Base-by-base conservation (phyloP, 352 stramenopile genomes). In the Phytophthora meadii region DNA sequence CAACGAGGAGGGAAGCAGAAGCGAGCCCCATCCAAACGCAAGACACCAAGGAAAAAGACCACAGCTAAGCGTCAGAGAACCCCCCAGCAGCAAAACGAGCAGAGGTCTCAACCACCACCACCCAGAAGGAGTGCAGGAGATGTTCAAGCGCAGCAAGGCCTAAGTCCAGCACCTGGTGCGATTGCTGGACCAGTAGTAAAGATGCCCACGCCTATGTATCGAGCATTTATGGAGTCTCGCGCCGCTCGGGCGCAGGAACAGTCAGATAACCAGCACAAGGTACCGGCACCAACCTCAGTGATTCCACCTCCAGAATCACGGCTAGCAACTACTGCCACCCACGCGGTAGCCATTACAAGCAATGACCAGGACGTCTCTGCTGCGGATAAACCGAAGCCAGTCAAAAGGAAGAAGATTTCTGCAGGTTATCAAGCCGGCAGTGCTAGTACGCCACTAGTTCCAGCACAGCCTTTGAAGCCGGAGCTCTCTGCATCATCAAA, bases 191-290 rank as follows among this genome's bases (percentile, higher is more conserved):
- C 24, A 30, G 15, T 25, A 11, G 39, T 11, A 19, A 70, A 61
- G 41, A 9, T 39, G 11, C 49, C 11, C 24, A 59, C 62, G 12
- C 55, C 59, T 5, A 72, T 68, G 51, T 63, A 68, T 62, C 30
- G 56, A 45, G 48, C 50, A 10, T 64, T 70, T 28, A 61, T 64
- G 59, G 46, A 72, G 40, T 65, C 65, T 25, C 51, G 58, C 60
- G 54, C 54, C 24, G 53, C 65, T 53, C 55, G 61, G 5, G 60
- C 54, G 11, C 36, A 61, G 36, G 36, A 74, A 22, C 65, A 77
- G 32, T 52, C 60, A 17, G 25, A 24, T 25, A 37, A 17, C 8
- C 19, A 57, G 2, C 47, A 7, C 15, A 47, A 14, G 30, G 9
- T 14, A 36, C 30, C 44, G 8, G 54, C n/a, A 12, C 40, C 52